Conservation (phyloP, 1,139 yeast species). For the Geotrichum candidum region DNA sequence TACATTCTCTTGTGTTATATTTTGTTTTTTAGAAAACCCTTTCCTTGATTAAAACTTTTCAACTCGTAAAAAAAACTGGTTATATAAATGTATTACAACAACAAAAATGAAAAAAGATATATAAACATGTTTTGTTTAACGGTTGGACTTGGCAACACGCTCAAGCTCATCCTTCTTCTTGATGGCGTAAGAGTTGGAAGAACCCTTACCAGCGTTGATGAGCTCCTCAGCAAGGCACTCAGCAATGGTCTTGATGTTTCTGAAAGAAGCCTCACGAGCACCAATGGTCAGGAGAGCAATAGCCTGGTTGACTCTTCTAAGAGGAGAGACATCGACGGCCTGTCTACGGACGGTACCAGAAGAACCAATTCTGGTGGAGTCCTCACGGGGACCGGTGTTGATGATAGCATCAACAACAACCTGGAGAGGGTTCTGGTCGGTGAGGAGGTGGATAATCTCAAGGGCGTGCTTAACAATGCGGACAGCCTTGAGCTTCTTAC, state of each 20-base stretch:
- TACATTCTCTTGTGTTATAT: not conserved
- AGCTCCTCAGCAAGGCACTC: slow-evolving; percentile 99
- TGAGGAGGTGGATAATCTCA: slow-evolving; percentile 94
- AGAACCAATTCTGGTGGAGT: slow-evolving; percentile 99
- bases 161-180: slow-evolving; percentile 99
- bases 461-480: slow-evolving; percentile 99
- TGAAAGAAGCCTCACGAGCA: slow-evolving; percentile 99
- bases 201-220: slow-evolving; percentile 99
- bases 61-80: not conserved
- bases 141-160: slow-evolving; percentile 99
- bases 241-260: slow-evolving; percentile 99
- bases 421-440: slow-evolving; percentile 99
- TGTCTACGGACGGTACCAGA: slow-evolving; percentile 99
- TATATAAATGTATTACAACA: not conserved
- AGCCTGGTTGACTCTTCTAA: slow-evolving; percentile 99
- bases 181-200: slow-evolving; percentile 99
- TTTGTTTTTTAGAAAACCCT: not conserved
- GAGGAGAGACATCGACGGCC: slow-evolving; percentile 99
- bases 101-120: not conserved
- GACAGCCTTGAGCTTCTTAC: slow-evolving; percentile 99
- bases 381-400: slow-evolving; percentile 99
- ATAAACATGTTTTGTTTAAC: slow-evolving; percentile 48
- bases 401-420: slow-evolving; percentile 98
- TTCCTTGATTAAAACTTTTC: not conserved
- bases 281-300: slow-evolving; percentile 96